phyloP scores from a whole-genome alignment of 805 yeast genomes.

The Metahyphopichia silvanorum region DNA sequence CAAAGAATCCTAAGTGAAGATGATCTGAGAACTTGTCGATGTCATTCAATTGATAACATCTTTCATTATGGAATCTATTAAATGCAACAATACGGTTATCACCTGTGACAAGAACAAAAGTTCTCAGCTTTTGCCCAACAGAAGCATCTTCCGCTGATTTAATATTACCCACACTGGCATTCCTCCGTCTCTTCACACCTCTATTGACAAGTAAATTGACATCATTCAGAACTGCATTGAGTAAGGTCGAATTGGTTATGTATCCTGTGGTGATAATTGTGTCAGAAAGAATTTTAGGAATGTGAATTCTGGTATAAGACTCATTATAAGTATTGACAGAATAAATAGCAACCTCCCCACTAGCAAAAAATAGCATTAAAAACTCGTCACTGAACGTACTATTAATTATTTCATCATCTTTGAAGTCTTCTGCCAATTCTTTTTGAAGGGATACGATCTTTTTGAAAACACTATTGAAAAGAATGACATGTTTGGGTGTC shows the following conservation, averaged over 20 bases:
- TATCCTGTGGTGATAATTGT: constrained; percentile 69
- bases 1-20: constrained; percentile 44
- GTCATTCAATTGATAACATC: constrained; percentile 50
- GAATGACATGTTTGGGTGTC: constrained; percentile 58
- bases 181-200: constrained; percentile 29
- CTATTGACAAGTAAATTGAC: constrained; percentile 19
- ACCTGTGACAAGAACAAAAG: constrained; percentile 68
- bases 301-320: constrained; percentile 28
- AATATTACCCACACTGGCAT: constrained; percentile 10
- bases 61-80: constrained; percentile 50
- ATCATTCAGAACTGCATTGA: constrained; percentile 29
- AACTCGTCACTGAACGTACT: constrained; percentile 63
- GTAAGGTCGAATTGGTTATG: constrained; percentile 45
- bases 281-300: constrained; percentile 39
- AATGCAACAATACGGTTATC: constrained; percentile 71
- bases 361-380: constrained; percentile 58
- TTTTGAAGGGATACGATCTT: constrained; percentile 46
- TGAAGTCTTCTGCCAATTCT: constrained; percentile 18
- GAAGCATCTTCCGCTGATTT: constrained; percentile 4
- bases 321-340: constrained; percentile 38
- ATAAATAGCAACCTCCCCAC: constrained; percentile 66
- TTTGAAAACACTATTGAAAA: constrained; percentile 60
- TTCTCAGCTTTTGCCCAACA: constrained; percentile 30
- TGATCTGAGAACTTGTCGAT: constrained; percentile 45
- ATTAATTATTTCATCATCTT: constrained; percentile 56